Percentiles rank a stretch among this genome's conserved stretches.
Evolutionary conservation across 305 asterid species (phyloP).

Genomic region (Fraxinus xanthoxyloides): DNA sequence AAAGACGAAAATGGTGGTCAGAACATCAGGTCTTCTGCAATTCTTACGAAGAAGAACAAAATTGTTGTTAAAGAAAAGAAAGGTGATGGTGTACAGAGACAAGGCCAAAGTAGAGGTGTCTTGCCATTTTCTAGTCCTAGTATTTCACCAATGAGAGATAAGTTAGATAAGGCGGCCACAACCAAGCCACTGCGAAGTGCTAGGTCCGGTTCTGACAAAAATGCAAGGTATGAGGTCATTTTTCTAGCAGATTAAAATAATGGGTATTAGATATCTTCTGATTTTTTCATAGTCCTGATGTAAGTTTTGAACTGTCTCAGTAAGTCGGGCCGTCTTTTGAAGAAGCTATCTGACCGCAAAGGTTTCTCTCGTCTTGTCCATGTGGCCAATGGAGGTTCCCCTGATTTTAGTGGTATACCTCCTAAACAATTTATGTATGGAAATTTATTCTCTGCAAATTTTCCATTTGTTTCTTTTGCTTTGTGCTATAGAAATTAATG

Average conservation of each 20-base stretch:
- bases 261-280: not conserved
- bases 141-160: constrained; percentile 73
- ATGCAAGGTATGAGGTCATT: constrained; percentile 70
- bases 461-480: not conserved
- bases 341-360: constrained; percentile 86
- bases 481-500: not conserved
- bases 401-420: constrained; percentile 75
- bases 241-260: constrained; percentile 15
- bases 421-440: constrained; percentile 11
- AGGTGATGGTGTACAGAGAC: constrained; percentile 85
- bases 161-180: constrained; percentile 57
- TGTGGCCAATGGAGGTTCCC: constrained; percentile 68
- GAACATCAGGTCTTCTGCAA: constrained; percentile 47
- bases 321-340: constrained; percentile 87
- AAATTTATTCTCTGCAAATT: not conserved
- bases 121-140: constrained; percentile 74
- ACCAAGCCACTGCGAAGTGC: constrained; percentile 70
- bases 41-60: constrained; percentile 61
- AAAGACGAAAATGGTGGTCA: constrained; percentile 50
- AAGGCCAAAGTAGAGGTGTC: constrained; percentile 85
- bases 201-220: constrained; percentile 67
- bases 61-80: constrained; percentile 61
- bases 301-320: constrained; percentile 44
- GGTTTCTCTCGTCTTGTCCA: constrained; percentile 82
- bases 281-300: constrained; percentile 20